phyloP scores from a whole-genome alignment of 208 protist species.

The Entamoeba nuttalli region DNA sequence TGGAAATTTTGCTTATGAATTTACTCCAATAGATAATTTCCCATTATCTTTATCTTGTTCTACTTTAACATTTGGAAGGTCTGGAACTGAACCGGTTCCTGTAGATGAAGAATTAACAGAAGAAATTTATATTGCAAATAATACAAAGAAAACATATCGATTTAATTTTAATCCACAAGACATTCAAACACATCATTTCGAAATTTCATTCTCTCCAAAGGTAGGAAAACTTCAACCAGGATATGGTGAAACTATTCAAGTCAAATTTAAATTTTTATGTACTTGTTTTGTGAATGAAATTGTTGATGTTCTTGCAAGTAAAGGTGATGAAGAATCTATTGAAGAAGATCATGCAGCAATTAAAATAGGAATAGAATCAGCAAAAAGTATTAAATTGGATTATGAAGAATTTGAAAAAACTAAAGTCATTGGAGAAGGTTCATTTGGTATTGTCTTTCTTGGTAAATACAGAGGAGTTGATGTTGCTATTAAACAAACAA shows the following conservation, averaged over 20 bases:
- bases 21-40: background rate
- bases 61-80: background rate
- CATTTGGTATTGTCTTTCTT: constrained; percentile 4
- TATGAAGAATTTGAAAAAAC: background rate
- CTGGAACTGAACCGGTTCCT: background rate
- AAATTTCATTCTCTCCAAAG: background rate
- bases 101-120: background rate
- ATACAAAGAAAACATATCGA: background rate
- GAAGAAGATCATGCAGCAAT: background rate
- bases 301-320: background rate
- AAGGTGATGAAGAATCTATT: background rate
- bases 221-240: background rate
- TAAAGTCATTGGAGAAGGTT: constrained; percentile 13
- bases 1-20: background rate
- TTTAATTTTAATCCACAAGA: background rate
- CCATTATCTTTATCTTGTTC: background rate
- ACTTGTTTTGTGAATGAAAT: background rate
- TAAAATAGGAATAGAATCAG: background rate
- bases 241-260: background rate
- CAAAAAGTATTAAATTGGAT: background rate
- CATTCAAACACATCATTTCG: background rate
- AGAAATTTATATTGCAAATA: background rate
- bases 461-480: constrained; percentile 18
- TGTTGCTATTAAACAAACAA: constrained; percentile 27
- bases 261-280: background rate